Evolutionary conservation across 768 basidiomycete genomes (phyloP).

Genomic region (Paxillus involutus): DNA sequence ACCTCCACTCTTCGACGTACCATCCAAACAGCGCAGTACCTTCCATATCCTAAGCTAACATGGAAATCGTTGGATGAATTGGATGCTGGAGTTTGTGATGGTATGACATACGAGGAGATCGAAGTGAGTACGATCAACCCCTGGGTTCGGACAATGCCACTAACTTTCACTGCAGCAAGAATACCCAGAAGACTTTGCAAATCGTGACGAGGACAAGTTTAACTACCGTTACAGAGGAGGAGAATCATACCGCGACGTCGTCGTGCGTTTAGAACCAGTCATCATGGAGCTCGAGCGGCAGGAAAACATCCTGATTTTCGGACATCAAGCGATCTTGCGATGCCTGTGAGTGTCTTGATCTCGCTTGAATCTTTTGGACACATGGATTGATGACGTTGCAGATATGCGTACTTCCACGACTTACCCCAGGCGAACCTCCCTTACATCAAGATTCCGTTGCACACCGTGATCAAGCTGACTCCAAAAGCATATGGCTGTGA

Average conservation of each 20-base stretch:
- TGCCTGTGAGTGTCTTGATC: constrained; percentile 55
- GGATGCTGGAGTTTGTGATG: constrained; percentile 98
- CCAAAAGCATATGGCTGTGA: constrained; percentile 99
- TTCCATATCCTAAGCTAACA: constrained; percentile 89
- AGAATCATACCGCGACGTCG: constrained; percentile 97
- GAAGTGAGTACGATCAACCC: constrained; percentile 54
- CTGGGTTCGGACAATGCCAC: not conserved
- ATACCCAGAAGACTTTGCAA: constrained; percentile 98
- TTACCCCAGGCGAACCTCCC: constrained; percentile 91
- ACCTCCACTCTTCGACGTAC: constrained; percentile 96
- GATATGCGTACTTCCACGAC: constrained; percentile 97
- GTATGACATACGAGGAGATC: constrained; percentile 99
- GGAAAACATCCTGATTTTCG: constrained; percentile 95
- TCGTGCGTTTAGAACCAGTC: constrained; percentile 91
- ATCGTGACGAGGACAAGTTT: constrained; percentile 98
- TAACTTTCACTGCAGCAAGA: constrained; percentile 53
- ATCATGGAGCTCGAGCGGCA: constrained; percentile 99
- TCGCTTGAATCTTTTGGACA: not conserved
- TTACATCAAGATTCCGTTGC: constrained; percentile 95
- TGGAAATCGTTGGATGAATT: constrained; percentile 99
- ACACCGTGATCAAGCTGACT: constrained; percentile 97
- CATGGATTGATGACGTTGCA: constrained; percentile 26
- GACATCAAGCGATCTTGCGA: constrained; percentile 90
- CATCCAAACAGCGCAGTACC: constrained; percentile 79
- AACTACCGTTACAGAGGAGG: constrained; percentile 98